Evolutionary conservation across 148 eudicot genomes (phyloP).

Genomic region (Heliamphora exappendiculata): DNA sequence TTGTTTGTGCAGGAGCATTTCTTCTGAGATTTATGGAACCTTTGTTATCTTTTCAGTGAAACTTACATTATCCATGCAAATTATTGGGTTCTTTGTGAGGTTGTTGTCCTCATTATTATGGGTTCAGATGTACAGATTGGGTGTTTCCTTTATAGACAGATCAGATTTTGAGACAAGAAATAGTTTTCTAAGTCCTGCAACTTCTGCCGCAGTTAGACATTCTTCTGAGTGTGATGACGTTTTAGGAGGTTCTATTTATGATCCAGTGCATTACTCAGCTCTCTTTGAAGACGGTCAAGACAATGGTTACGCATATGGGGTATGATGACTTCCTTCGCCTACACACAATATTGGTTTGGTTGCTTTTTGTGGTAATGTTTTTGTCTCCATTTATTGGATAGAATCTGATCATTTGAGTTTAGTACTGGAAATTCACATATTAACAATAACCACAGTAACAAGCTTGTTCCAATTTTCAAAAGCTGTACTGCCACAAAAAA

Average conservation of each 20-base stretch:
- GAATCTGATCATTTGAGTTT: not conserved
- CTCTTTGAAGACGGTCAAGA: slow-evolving; percentile 62
- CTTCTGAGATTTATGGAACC: slow-evolving; percentile 53
- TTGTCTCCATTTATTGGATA: not conserved
- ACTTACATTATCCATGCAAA: slow-evolving; percentile 71
- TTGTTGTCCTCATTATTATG: slow-evolving; percentile 73
- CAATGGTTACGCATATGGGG: slow-evolving; percentile 39
- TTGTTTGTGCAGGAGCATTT: slow-evolving; percentile 60
- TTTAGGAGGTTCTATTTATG: slow-evolving; percentile 85
- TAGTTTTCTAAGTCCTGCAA: slow-evolving; percentile 73
- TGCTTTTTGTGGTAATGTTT: not conserved
- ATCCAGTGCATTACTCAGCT: slow-evolving; percentile 78
- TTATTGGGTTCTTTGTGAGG: slow-evolving; percentile 67
- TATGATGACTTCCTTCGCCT: slow-evolving; percentile 24
- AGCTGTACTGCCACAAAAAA: no score
- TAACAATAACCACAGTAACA: no score
- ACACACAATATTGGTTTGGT: not conserved
- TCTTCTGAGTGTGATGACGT: slow-evolving; percentile 62
- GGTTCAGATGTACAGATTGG: slow-evolving; percentile 98
- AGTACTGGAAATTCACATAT: no score
- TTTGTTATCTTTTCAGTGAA: slow-evolving; percentile 61
- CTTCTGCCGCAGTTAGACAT: slow-evolving; percentile 43
- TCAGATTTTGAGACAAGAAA: slow-evolving; percentile 74
- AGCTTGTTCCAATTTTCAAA: no score
- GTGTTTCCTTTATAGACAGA: slow-evolving; percentile 54